phyloP scores from a whole-genome alignment of 2,329 filamentous ascomycete genomes.

The Arthrobotrys sinensis region DNA sequence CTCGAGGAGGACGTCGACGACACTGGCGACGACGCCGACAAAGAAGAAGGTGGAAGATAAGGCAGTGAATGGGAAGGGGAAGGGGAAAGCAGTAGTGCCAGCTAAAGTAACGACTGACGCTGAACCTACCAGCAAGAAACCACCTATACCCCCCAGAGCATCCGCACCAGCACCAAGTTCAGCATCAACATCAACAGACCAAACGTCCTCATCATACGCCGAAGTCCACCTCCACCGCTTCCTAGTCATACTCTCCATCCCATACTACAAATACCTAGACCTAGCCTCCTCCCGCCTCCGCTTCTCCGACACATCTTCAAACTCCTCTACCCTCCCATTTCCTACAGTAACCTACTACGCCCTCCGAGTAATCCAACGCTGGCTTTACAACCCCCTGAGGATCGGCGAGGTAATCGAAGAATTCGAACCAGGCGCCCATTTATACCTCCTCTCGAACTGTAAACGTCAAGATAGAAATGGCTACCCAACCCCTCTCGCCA shows the following conservation, averaged over 20 bases:
- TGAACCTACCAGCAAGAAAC: not conserved
- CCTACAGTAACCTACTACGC: constrained; percentile 48
- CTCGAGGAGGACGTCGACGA: no score
- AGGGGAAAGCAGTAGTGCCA: no score
- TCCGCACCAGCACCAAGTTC: not conserved
- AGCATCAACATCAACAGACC: not conserved
- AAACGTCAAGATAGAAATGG: constrained; percentile 36
- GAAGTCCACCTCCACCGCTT: constrained; percentile 45
- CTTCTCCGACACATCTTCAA: constrained; percentile 43
- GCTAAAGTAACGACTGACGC: no score
- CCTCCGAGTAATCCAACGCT: constrained; percentile 41
- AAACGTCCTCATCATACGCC: constrained; percentile 21
- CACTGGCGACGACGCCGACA: not conserved
- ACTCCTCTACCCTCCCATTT: constrained; percentile 37
- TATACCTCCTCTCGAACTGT: constrained; percentile 38
- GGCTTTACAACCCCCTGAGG: constrained; percentile 48
- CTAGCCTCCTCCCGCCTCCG: constrained; percentile 14
- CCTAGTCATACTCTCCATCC: constrained; percentile 37
- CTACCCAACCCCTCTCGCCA: constrained; percentile 33
- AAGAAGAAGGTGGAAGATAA: not conserved
- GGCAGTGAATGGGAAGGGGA: no score
- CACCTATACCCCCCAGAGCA: not conserved
- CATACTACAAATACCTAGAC: constrained; percentile 54
- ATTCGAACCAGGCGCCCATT: constrained; percentile 34
- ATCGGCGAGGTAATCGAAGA: constrained; percentile 48